Conservation (phyloP, 176 grass and related monocot genomes). For the barley (Hordeum vulgare) region DNA sequence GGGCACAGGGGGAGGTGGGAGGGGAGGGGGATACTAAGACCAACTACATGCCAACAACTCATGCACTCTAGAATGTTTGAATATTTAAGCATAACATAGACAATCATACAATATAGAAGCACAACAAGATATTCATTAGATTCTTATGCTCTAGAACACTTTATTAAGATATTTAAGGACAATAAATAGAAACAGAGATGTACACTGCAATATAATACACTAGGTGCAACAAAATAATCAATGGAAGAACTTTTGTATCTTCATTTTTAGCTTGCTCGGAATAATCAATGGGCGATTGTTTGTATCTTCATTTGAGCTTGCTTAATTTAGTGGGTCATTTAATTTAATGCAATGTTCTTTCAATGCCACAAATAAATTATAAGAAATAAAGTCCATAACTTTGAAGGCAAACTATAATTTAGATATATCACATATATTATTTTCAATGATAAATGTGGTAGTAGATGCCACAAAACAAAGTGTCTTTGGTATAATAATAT, state of each 20-base stretch:
- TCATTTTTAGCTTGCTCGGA: neutral
- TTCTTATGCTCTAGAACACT: neutral
- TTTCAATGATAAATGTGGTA: neutral
- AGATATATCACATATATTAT: neutral
- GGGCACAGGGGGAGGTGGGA: no score
- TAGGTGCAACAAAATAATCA: neutral
- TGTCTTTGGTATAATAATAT: no score
- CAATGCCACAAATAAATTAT: neutral
- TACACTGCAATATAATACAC: no score
- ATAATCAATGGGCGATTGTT: no score
- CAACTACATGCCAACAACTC: neutral
- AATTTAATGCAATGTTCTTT: neutral
- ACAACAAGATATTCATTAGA: neutral
- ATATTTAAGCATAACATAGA: neutral
- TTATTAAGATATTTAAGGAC: no score
- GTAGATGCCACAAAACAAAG: neutral
- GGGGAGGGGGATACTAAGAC: no score
- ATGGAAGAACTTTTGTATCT: neutral
- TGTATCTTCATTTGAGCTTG: no score
- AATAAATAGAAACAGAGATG: no score
- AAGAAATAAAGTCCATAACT: neutral
- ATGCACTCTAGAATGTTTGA: neutral
- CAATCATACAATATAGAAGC: neutral
- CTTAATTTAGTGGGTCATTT: neutral
- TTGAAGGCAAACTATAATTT: neutral